These are phyloP conservation scores for Scedosporium aurantiacum DNA, from an alignment of 2,329 filamentous ascomycete genomes.

Conservation along the genomic window DNA sequence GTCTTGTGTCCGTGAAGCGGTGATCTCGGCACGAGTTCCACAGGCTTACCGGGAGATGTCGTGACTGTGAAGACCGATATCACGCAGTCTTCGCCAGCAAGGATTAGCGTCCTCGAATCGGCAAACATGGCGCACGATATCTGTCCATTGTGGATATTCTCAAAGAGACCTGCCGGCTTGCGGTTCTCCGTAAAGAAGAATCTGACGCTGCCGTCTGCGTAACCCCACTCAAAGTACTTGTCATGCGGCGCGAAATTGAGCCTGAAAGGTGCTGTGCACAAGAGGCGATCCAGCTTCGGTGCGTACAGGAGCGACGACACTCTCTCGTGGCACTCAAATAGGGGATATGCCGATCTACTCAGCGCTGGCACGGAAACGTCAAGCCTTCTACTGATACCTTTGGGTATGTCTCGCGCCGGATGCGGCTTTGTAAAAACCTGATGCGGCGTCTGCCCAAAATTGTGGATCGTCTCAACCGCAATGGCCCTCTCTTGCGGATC, in stretches of 20 bases:
- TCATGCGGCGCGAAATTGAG: conserved; percentile 87
- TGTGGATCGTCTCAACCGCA: conserved; percentile 93
- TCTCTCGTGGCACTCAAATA: conserved; percentile 66
- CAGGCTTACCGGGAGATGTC: conserved; percentile 50
- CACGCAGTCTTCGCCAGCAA: conserved; percentile 84
- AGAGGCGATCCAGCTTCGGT: conserved; percentile 66
- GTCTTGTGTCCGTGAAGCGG: conserved; percentile 86
- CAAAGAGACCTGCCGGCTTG: conserved; percentile 76
- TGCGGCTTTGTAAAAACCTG: conserved; percentile 84
- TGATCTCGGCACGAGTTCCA: conserved; percentile 68
- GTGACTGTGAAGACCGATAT: conserved; percentile 72
- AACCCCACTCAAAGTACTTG: conserved; percentile 92
- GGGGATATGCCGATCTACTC: conserved; percentile 64
- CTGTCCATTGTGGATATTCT: conserved; percentile 87
- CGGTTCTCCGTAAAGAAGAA: conserved; percentile 81
- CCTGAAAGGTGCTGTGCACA: conserved; percentile 74
- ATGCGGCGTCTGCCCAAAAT: conserved; percentile 94
- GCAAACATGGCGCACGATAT: conserved; percentile 75
- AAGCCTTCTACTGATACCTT: conserved; percentile 55
- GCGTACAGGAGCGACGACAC: conserved; percentile 72
- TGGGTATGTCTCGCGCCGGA: conserved; percentile 58
- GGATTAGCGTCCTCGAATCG: conserved; percentile 83
- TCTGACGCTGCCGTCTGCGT: conserved; percentile 81
- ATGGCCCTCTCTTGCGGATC: conserved; percentile 79
- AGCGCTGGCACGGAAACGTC: conserved; percentile 70